phyloP scores from a whole-genome alignment of 345 rosid species.

The Moringa oleifera region DNA sequence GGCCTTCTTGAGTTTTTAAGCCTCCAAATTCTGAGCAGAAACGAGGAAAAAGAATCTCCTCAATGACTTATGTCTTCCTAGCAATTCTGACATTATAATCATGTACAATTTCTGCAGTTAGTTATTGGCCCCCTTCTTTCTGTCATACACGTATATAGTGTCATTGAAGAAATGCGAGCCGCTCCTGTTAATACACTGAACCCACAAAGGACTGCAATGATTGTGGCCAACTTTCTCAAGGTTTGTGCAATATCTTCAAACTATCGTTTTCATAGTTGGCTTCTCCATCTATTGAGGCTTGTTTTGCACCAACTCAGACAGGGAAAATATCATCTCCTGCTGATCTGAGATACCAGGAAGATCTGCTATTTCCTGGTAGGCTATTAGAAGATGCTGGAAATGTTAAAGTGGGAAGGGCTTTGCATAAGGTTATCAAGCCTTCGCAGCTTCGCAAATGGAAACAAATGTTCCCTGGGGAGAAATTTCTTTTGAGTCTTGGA shows the following conservation, averaged over 20 bases:
- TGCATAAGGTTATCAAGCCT: slow-evolving; percentile 64
- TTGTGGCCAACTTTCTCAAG: slow-evolving; percentile 80
- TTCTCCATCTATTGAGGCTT: slow-evolving; percentile 14
- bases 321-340: slow-evolving; percentile 80
- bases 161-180: slow-evolving; percentile 80
- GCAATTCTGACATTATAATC: slow-evolving; percentile 2
- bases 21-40: neutral
- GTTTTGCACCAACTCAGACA: slow-evolving; percentile 35
- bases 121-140: slow-evolving; percentile 82
- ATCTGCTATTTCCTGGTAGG: slow-evolving; percentile 72
- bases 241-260: slow-evolving; percentile 28
- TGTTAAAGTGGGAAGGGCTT: slow-evolving; percentile 71
- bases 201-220: slow-evolving; percentile 88
- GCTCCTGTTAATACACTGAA: slow-evolving; percentile 81
- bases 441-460: slow-evolving; percentile 51
- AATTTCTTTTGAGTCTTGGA: slow-evolving; percentile 54
- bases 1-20: too few species aligned
- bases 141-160: slow-evolving; percentile 51
- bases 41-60: neutral
- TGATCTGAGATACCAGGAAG: slow-evolving; percentile 70
- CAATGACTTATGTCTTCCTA: neutral
- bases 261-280: neutral
- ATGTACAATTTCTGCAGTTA: slow-evolving; percentile 45
- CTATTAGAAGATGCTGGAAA: slow-evolving; percentile 78
- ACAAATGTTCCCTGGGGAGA: slow-evolving; percentile 63